Conservation (phyloP, 768 basidiomycete species). For the Cyclocybe aegerita region DNA sequence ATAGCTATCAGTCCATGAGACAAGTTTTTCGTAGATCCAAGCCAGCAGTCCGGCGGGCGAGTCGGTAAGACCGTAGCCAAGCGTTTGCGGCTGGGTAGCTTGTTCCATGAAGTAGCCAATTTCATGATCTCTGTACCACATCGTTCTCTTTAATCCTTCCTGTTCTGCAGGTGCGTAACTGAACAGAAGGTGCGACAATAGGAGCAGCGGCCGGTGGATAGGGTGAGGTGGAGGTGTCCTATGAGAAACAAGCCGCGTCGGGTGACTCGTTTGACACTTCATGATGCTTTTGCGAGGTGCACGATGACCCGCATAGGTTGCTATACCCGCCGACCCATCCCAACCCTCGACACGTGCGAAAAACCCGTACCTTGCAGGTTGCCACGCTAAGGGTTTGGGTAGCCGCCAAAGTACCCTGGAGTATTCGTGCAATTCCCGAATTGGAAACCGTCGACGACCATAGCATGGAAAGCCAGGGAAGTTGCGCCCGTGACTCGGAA, state of each 20-base stretch:
- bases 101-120: slow-evolving; percentile 40
- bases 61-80: slow-evolving; percentile 55
- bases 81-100: slow-evolving; percentile 49
- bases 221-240: slow-evolving; percentile 20
- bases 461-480: too few species aligned
- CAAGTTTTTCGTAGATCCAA: slow-evolving; percentile 29
- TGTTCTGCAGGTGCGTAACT: slow-evolving; percentile 31
- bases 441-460: too few species aligned
- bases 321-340: too few species aligned
- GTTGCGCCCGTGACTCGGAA: too few species aligned
- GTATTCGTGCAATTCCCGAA: too few species aligned
- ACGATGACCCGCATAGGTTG: too few species aligned
- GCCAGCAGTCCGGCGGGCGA: slow-evolving; percentile 55
- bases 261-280: not conserved
- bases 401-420: too few species aligned
- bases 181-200: slow-evolving; percentile 26
- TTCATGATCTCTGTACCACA: slow-evolving; percentile 27
- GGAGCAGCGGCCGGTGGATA: slow-evolving; percentile 20
- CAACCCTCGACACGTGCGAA: too few species aligned
- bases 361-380: too few species aligned
- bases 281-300: too few species aligned
- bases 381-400: too few species aligned
- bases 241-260: not conserved
- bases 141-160: slow-evolving; percentile 26
- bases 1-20: slow-evolving; percentile 10